Conservation (phyloP, 2,329 filamentous ascomycete species). For the Pestalotiopsis sp. region DNA sequence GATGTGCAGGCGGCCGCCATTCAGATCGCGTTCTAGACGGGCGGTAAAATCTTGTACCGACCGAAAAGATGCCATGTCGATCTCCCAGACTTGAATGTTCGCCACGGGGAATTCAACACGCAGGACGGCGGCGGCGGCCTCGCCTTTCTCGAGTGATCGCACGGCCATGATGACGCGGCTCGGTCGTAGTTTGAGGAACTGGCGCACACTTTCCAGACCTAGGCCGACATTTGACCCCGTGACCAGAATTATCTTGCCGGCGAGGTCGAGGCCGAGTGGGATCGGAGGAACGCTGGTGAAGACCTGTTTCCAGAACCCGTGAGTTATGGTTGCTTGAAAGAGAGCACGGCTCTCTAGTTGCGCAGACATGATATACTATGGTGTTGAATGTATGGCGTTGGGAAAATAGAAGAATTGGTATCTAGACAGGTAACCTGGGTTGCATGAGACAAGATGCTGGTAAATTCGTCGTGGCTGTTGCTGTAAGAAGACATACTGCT, state of each 20-base stretch:
- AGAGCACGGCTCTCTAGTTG: background rate
- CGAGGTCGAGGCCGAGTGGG: constrained; percentile 13
- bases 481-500: too few relatives aligned
- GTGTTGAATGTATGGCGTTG: background rate
- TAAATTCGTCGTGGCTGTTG: too few relatives aligned
- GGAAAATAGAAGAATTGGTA: too few relatives aligned
- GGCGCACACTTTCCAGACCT: constrained; percentile 37
- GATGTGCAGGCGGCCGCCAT: constrained; percentile 18
- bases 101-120: constrained; percentile 25
- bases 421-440: too few relatives aligned
- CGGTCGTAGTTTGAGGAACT: constrained; percentile 33
- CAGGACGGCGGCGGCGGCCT: constrained; percentile 31
- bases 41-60: constrained; percentile 35
- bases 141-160: constrained; percentile 32
- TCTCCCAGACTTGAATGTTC: constrained; percentile 36
- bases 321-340: background rate
- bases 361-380: background rate
- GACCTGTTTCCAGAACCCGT: constrained; percentile 6
- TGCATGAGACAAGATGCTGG: too few relatives aligned
- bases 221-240: constrained; percentile 30
- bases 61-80: constrained; percentile 38
- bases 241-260: constrained; percentile 36
- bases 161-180: constrained; percentile 37
- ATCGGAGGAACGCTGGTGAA: constrained; percentile 9
- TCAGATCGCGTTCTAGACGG: constrained; percentile 24